Base-by-base conservation (phyloP, 2,329 filamentous ascomycete species). In the Trichoderma brevicompactum region DNA sequence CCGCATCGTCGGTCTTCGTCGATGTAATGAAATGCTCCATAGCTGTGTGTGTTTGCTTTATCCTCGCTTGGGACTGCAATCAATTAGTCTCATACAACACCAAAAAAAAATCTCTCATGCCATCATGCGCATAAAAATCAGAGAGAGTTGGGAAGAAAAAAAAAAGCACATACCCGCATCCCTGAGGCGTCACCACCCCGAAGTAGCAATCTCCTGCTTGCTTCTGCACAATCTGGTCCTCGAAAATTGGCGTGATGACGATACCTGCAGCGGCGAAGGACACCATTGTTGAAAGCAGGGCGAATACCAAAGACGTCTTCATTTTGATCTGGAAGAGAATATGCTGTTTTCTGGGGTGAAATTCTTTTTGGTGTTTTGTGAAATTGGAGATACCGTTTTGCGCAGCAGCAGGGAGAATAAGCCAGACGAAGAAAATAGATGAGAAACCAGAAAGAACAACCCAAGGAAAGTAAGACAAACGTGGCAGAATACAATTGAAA, bases 171-270 rank as follows among this genome's bases (percentile, higher is more conserved):
- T 72, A 87, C 85, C 78, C 85, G 82, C 85, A 87, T 40, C 85
- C 85, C 62, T 79, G 76, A 5, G 85, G 83, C 38, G 85, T 87
- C 5, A 81, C 79, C 17, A 84, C 82, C 40, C 85, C 85, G 70
- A 82, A 85, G 69, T 80, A 83, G 72, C 85, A 87, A 72, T 87
- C 85, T 34, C 79, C 82, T 2, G 70, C 41, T 17, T 73, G 69
- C 70, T 79, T 82, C 34, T 76, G 71, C n/a, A 87, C 81, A 40
- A 87, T 77, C 73, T 86, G 84, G 67, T 86, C 75, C 23, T 72
- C 66, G 48, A 74, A 75, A 69, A 87, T 80, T 58, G 85, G 85
- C 4, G 82, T 85, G 72, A 84, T 82, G 72, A 87, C 83, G 55
- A 87, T 79, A 64, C 81, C 84, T 34, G 85, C 85, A 68, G 76